Evolutionary conservation across 2,329 filamentous ascomycete genomes (phyloP), one percentile per base, ranked within the genome.

Genomic region (Bisporella sp.): DNA sequence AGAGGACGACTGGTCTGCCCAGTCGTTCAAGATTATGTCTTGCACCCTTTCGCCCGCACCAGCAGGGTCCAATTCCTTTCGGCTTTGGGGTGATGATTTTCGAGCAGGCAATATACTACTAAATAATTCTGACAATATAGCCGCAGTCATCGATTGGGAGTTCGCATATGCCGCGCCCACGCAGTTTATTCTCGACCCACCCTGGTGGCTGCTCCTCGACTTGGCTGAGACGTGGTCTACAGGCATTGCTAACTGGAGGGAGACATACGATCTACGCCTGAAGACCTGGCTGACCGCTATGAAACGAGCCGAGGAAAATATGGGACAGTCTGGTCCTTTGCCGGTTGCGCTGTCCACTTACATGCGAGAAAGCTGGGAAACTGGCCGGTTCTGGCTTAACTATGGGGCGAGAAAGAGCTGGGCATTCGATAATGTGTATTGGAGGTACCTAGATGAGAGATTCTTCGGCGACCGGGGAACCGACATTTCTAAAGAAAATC

Each of bases 131-230:
- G 46, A 63, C 4, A 46, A 58, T 0, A 51, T 72, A 1, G 57
- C 64, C 4, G 66, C 59, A 2, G 62, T 69, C 0, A 66, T 74
- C 5, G 70, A 72, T 54, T 73, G 68, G 68, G 70, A 73, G 56
- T 69, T 66, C 46, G 55, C 65, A 0, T 69, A 70, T 48, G 61
- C 54, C 2, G 68, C 59, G 0, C 68, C 68, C 0, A 51, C 59
- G 33, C 62, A 70, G 41, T 71, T 68, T 43, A 48, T 41, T 6
- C 60, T 62, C 42, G 63, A 67, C 41, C 65, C 66, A 1, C 69
- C 69, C 0, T 70, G 66, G 67, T 71, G 68, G 68, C 57, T 72
- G 2, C 61, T 71, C 1, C 51, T 70, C 3, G 50, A 64, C 8
- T 35, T 47, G 11, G 59, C 64, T 0, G 65, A 71, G 37, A 52